These are phyloP conservation scores for Pythium dissotocum DNA, from an alignment of 352 stramenopile species.

Conservation along the genomic window DNA sequence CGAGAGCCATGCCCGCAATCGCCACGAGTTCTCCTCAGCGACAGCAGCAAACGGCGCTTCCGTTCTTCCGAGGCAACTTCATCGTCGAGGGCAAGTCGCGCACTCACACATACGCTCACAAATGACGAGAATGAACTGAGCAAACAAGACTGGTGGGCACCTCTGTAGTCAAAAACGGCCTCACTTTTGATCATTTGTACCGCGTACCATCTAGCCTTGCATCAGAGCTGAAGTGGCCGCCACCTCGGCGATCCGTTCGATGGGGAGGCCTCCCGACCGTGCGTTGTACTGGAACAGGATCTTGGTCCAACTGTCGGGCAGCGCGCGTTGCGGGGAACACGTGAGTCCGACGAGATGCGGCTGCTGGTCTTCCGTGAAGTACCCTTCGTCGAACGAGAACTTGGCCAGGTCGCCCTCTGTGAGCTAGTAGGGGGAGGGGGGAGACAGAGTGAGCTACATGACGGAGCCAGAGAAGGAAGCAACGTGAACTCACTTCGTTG, in stretches of 20 bases:
- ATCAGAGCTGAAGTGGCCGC: slow-evolving; percentile 3
- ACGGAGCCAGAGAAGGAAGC: too few species aligned
- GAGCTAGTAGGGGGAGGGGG: slow-evolving; percentile 32
- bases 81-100: slow-evolving; percentile 49
- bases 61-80: slow-evolving; percentile 77
- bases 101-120: slow-evolving; percentile 19
- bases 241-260: slow-evolving; percentile 70
- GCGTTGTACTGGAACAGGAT: slow-evolving; percentile 83
- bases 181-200: not conserved
- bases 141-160: not conserved
- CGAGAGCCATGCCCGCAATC: slow-evolving; percentile 18
- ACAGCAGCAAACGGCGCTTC: slow-evolving; percentile 29
- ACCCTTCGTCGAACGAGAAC: slow-evolving; percentile 72
- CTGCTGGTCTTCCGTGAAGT: slow-evolving; percentile 46
- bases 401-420: slow-evolving; percentile 77
- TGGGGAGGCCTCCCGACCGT: slow-evolving; percentile 56
- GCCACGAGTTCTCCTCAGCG: slow-evolving; percentile 7
- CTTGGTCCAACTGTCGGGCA: slow-evolving; percentile 90
- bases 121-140: not conserved
- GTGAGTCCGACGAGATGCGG: slow-evolving; percentile 53
- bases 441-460: not conserved
- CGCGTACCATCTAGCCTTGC: slow-evolving; percentile 1
- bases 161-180: not conserved
- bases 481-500: slow-evolving; percentile 51
- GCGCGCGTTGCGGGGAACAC: slow-evolving; percentile 78